phyloP scores from a whole-genome alignment of 2,329 filamentous ascomycete species.

The Sclerotinia borealis region DNA sequence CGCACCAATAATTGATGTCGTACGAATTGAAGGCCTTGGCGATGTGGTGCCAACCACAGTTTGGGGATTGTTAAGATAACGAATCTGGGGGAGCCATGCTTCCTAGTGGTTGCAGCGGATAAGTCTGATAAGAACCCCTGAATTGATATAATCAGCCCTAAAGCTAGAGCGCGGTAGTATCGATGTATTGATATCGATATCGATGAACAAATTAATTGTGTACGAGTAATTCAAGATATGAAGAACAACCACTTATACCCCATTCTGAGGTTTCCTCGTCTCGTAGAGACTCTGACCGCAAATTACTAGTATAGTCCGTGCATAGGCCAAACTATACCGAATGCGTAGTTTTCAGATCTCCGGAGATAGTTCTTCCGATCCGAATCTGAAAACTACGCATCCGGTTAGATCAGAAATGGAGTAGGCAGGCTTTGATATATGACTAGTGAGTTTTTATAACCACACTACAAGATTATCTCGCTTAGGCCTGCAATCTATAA shows the following conservation, averaged over 20 bases:
- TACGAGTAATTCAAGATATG: background rate
- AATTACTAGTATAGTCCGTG: too few species aligned
- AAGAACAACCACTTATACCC: background rate
- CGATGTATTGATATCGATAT: background rate
- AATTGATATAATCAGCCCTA: background rate
- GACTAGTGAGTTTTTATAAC: too few species aligned
- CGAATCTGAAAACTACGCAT: too few species aligned
- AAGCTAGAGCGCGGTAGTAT: background rate
- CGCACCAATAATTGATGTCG: background rate
- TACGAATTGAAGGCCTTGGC: background rate
- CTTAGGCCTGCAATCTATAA: too few species aligned
- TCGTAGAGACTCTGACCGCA: too few species aligned
- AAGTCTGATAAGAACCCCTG: background rate
- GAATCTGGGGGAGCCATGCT: slow-evolving; percentile 4
- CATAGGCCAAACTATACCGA: too few species aligned
- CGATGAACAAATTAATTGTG: background rate
- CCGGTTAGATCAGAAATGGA: too few species aligned
- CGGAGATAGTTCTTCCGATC: too few species aligned
- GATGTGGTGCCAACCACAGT: background rate
- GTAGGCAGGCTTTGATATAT: too few species aligned
- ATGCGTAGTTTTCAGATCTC: too few species aligned
- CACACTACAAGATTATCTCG: too few species aligned
- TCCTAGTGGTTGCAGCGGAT: background rate
- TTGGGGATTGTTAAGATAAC: slow-evolving; percentile 9
- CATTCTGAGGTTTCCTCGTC: too few species aligned